Evolutionary conservation across 192 early-diverging fungal genomes (phyloP), one percentile per base, ranked within the genome.

Genomic region (Podila clonocystis): DNA sequence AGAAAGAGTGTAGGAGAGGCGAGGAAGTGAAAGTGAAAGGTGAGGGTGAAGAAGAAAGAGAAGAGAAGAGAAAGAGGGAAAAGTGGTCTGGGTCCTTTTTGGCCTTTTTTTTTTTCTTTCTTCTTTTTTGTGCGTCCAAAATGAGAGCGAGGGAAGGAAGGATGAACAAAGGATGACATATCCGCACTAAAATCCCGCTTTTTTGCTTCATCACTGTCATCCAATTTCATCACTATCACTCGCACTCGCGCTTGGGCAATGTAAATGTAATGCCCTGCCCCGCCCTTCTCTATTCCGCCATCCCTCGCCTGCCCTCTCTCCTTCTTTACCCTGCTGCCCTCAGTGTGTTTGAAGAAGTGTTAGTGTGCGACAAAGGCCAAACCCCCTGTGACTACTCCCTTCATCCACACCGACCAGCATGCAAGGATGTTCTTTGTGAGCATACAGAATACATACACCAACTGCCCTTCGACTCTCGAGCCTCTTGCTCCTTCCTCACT

Each of bases 31-130:
- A 24, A 68, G 57, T 36, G 28, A 48, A 31, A 33, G 7, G 33
- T 33, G 22, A 7, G 7, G 22, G 50, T 22, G 50, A 52, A 52
- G 50, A 15, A 52, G 8, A n/a, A 52, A 59, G 26, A 24, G 63
- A 38, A 50, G 22, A 26, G 68, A 31, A 17, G 49, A 50, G 52
- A 61, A 45, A 26, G 68, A 31, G 15, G 49, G 36, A 62, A 61
- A 45, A 50, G 28, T 57, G 24, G 17, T 26, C 19, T 31, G 65
- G 22, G 38, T 22, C 24, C 24, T 64, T 64, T 9, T 24, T 63
- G 62, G 34, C 29, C 4, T 34, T 15, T 8, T 20, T 34, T 19
- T 33, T 34, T 31, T 62, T 62, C 34, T 62, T 33, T 62, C 34
- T 31, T n/a, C n/a, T n/a, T n/a, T n/a, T n/a, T 38, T 62, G 19